Evolutionary conservation across 441 rosid species (phyloP), one percentile per base, ranked within the genome.

Genomic region (Bocquillonia castaneifolia): DNA sequence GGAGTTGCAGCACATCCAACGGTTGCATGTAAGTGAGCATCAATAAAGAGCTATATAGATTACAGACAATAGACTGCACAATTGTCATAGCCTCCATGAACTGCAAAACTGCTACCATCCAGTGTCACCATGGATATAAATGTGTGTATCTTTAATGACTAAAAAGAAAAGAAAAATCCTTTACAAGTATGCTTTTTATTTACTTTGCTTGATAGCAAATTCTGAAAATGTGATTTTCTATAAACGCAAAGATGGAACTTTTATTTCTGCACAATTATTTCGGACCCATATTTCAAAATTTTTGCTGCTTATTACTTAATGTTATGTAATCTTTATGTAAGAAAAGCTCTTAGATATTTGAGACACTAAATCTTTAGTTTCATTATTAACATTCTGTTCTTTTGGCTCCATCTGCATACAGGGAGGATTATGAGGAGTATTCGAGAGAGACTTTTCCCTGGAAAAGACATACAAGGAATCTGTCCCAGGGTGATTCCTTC

Each of bases 1-100:
- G 93, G 81, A 76, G 66, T 70, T 89, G 93, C 80, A 89, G 83
- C 83, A 80, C 93, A 20, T 89, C 99, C 44, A 87, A 87, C 76
- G 71, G 80, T 80, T 84, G 85, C 77, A 78, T 80, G 96, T 88
- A 64, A 75, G 92, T 78, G 32, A 44, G n/a, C 26, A 31, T 52
- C 22, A 57, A 0, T 67, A 10, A 31, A 2, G 18, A 31, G 31
- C 22, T 51, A 3, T 51, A 51, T 47, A 51, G 68, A 64, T 47
- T 56, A 14, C 29, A 6, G 13, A 63, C 28, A 47, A 18, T 18
- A 20, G 29, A 47, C 40, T 57, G 32, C 20, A 29, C 14, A 31
- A 15, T 34, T 62, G 28, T 45, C 29, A 12, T 67, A 26, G 32
- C n/a, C 42, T 18, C 42, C 42, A 18, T 44, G 51, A 28, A 40